Evolutionary conservation across 345 rosid genomes (phyloP).

Genomic region (Chamaenerion angustifolium): DNA sequence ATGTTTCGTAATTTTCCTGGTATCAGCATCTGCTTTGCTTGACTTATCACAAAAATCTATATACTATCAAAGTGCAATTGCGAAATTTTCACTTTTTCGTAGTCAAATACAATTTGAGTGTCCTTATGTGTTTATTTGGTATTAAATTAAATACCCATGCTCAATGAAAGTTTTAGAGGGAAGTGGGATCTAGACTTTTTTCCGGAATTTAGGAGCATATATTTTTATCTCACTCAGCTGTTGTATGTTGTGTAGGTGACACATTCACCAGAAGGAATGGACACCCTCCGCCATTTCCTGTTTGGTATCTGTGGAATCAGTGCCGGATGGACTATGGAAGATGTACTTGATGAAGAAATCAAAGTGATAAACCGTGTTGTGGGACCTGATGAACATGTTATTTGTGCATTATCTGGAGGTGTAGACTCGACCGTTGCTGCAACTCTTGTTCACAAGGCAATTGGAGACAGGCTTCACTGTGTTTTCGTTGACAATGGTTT

Average conservation of each 20-base stretch:
- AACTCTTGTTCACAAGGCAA: constrained; percentile 90
- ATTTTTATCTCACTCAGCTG: too few species aligned
- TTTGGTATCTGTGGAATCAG: constrained; percentile 58
- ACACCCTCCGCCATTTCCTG: constrained; percentile 54
- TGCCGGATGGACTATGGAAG: constrained; percentile 89
- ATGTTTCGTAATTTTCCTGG: too few species aligned
- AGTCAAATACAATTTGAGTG: too few species aligned
- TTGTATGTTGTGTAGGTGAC: constrained; percentile 44
- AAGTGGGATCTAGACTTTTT: too few species aligned
- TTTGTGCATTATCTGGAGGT: constrained; percentile 92
- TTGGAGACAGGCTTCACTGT: constrained; percentile 93
- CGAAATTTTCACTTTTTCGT: too few species aligned
- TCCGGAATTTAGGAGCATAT: too few species aligned
- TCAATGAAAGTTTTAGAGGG: too few species aligned
- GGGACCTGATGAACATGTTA: constrained; percentile 72
- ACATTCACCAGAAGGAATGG: constrained; percentile 95
- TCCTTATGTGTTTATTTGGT: too few species aligned
- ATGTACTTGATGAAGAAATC: constrained; percentile 82
- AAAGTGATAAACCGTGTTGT: constrained; percentile 49
- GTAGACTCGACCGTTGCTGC: constrained; percentile 99
- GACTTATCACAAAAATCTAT: too few species aligned
- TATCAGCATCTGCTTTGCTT: too few species aligned
- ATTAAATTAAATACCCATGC: too few species aligned
- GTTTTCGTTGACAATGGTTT: constrained; percentile 91
- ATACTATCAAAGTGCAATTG: too few species aligned